A percentile compares a stretch with the other conserved stretches of the same genome.
Evolutionary conservation across 768 basidiomycete species (phyloP).

Genomic region (Coprinopsis sp.): DNA sequence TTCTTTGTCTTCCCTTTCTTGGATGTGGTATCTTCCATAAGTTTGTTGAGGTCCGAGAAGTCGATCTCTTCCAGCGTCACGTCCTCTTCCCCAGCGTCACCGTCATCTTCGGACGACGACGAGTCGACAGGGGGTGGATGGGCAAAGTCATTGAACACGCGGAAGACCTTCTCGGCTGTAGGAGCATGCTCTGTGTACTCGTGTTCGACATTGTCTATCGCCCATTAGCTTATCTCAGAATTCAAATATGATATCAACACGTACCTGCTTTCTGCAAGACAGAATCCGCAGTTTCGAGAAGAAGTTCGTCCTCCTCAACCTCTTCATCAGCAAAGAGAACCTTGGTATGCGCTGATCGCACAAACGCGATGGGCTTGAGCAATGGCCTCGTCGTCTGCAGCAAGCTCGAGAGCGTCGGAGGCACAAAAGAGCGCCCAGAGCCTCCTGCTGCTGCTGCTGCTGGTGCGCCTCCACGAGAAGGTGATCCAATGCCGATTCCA

Average conservation of each 20-base stretch:
- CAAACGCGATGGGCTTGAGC: conserved; percentile 65
- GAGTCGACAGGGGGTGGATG: conserved; percentile 15
- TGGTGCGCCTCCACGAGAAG: too few relatives aligned
- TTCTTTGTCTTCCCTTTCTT: conserved; percentile 13
- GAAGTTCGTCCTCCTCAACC: conserved; percentile 43
- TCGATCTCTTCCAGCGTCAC: conserved; percentile 57
- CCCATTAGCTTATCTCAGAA: conserved; percentile 2
- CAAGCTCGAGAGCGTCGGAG: conserved; percentile 50
- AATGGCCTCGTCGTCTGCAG: conserved; percentile 56
- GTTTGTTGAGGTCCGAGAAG: conserved; percentile 53
- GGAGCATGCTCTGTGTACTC: conserved; percentile 47
- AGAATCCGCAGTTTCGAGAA: conserved; percentile 20
- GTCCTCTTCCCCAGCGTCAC: conserved; percentile 21
- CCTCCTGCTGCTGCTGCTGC: conserved; percentile 9
- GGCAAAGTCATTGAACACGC: conserved; percentile 48
- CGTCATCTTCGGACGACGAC: conserved; percentile 25
- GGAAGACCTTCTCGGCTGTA: conserved; percentile 63
- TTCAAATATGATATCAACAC: conserved; percentile 17
- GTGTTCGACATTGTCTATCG: conserved; percentile 40
- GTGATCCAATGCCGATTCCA: conserved; percentile 26
- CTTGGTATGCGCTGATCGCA: conserved; percentile 50
- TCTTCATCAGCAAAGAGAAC: conserved; percentile 52
- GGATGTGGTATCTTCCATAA: conserved; percentile 34
- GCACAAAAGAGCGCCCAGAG: conserved; percentile 11
- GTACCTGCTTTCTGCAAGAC: conserved; percentile 47